phyloP scores from a whole-genome alignment of 805 yeast genomes.

The Nakazawaea molendinolei region DNA sequence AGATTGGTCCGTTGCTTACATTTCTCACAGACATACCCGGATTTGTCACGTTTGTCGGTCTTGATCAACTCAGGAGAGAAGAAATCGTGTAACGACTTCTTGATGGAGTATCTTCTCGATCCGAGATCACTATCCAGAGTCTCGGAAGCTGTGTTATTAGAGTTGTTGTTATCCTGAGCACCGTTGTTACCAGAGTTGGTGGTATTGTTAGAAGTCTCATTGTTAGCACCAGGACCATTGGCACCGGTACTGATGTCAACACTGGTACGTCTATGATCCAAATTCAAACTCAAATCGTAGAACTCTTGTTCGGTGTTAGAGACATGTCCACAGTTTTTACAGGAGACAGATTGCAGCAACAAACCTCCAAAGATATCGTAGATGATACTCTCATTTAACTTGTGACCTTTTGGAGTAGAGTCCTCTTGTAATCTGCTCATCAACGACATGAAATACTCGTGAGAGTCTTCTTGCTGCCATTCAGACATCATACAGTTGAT shows the following conservation, averaged over 20 bases:
- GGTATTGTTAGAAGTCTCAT: no score
- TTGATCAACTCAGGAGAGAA: conserved; percentile 77
- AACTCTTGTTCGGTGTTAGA: conserved; percentile 89
- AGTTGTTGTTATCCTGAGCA: no score
- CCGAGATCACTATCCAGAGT: conserved; percentile 3
- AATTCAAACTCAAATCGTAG: conserved; percentile 82
- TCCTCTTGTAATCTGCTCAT: conserved; percentile 88
- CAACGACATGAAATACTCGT: conserved; percentile 92
- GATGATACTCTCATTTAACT: conserved; percentile 71
- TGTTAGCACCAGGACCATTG: no score
- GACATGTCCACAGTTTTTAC: conserved; percentile 74
- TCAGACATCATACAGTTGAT: conserved; percentile 95
- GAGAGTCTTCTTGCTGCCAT: conserved; percentile 98
- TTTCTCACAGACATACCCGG: conserved; percentile 83
- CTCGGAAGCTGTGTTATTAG: conserved; percentile 5
- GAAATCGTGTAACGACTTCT: conserved; percentile 70
- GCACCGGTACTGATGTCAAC: no score
- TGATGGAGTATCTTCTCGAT: conserved; percentile 50
- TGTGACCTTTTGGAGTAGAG: conserved; percentile 83
- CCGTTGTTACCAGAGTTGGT: no score
- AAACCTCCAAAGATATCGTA: conserved; percentile 95
- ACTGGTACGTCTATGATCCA: conserved; percentile 48
- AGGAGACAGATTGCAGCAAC: conserved; percentile 76
- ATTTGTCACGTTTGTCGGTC: conserved; percentile 56
- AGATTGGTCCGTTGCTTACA: conserved; percentile 79